Evolutionary conservation across 352 stramenopile genomes (phyloP).

Genomic region (Globisporangium sylvaticum): DNA sequence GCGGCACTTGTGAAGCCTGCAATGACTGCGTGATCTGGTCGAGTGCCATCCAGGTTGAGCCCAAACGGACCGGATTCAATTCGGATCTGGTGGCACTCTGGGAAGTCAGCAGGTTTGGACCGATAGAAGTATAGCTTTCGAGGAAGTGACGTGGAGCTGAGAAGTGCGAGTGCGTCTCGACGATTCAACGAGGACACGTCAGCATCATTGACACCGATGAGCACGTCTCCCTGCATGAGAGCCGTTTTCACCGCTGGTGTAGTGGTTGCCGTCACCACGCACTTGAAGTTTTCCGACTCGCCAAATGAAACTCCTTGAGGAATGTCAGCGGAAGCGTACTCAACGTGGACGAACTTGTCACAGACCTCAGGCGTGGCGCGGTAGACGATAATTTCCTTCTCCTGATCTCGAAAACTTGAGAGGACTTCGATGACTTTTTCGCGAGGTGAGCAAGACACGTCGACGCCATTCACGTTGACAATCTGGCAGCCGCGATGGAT

Average conservation of each 20-base stretch:
- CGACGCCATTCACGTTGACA: conserved; percentile 44
- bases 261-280: conserved; percentile 28
- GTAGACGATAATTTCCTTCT: conserved; percentile 61
- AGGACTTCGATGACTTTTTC: conserved; percentile 39
- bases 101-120: conserved; percentile 5
- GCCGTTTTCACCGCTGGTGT: conserved; percentile 8
- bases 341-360: conserved; percentile 25
- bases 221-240: conserved; percentile 29
- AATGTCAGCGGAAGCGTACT: conserved; percentile 17
- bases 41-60: conserved; percentile 39
- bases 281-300: conserved; percentile 33
- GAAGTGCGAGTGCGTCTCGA: conserved; percentile 22
- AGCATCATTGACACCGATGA: conserved; percentile 40
- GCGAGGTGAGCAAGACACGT: conserved; percentile 34
- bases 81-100: conserved; percentile 39
- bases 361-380: conserved; percentile 25
- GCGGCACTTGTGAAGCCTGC: conserved; percentile 36
- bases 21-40: conserved; percentile 29
- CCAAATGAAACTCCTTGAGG: conserved; percentile 29
- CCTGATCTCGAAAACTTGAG: conserved; percentile 29
- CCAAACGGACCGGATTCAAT: conserved; percentile 44
- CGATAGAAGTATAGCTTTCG: conserved; percentile 38
- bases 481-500: conserved; percentile 57
- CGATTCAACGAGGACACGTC: conserved; percentile 38
- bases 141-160: conserved; percentile 28